A percentile compares a stretch with the other conserved stretches of the same genome.
These are phyloP conservation scores for Pyricularia sp. DNA, from an alignment of 2,329 filamentous ascomycete species.

Conservation along the genomic window DNA sequence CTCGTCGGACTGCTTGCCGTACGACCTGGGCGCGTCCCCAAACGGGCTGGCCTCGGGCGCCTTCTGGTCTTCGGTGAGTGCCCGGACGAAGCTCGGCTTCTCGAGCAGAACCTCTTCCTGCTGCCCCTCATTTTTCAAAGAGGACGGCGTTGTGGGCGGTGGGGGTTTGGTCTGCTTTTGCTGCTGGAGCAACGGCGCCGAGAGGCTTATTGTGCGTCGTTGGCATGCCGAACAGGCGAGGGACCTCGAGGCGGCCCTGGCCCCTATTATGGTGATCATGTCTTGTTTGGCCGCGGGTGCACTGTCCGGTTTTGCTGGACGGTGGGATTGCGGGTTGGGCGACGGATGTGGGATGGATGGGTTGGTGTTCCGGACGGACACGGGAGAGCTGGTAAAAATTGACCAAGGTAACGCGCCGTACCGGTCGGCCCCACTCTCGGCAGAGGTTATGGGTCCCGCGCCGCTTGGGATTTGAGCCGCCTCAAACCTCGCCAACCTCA, in stretches of 20 bases:
- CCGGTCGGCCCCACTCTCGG: not conserved
- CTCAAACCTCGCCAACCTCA: not conserved
- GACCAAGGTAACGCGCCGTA: not conserved
- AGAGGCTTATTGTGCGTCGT: constrained; percentile 24
- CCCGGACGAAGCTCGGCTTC: constrained; percentile 9
- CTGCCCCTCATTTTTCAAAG: not conserved
- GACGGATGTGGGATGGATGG: not conserved
- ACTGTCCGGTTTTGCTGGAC: not conserved
- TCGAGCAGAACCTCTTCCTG: not conserved
- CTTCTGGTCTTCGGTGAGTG: not conserved
- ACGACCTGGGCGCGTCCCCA: constrained; percentile 49
- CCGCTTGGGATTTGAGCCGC: not conserved
- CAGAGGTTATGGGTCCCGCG: not conserved
- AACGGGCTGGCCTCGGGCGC: constrained; percentile 29
- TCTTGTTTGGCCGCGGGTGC: not conserved
- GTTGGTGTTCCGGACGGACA: not conserved
- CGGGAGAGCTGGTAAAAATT: not conserved
- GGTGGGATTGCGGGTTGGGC: not conserved
- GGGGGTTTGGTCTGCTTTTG: constrained; percentile 14
- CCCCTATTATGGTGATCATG: not conserved
- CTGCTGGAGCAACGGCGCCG: constrained; percentile 11
- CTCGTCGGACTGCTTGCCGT: constrained; percentile 42
- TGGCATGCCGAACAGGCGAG: constrained; percentile 38
- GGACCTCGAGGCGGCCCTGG: not conserved
- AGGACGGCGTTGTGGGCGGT: constrained; percentile 8